phyloP scores from a whole-genome alignment of 768 basidiomycete genomes.

The Sporobolomyces pararoseus region DNA sequence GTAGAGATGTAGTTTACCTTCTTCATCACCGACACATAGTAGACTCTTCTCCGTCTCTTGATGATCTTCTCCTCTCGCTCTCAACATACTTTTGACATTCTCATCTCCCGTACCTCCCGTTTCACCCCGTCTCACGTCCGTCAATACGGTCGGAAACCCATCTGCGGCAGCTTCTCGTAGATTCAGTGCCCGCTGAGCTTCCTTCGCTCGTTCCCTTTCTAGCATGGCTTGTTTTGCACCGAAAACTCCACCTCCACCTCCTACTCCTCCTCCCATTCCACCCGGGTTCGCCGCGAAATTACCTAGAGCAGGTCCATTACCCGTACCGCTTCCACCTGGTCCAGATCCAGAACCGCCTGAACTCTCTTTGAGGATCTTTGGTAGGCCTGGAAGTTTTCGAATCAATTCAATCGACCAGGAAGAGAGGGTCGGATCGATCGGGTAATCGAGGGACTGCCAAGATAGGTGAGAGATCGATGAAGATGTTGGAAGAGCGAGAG shows the following conservation, averaged over 20 bases:
- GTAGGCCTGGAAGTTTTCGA: slow-evolving; percentile 17
- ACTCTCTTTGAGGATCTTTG: slow-evolving; percentile 20
- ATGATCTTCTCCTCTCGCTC: neutral
- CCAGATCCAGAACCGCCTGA: neutral
- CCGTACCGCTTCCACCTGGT: neutral
- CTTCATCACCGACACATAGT: slow-evolving; percentile 19
- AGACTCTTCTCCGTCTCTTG: slow-evolving; percentile 16
- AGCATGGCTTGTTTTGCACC: slow-evolving; percentile 42
- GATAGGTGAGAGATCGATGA: slow-evolving; percentile 12
- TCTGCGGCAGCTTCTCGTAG: neutral
- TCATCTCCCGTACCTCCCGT: neutral
- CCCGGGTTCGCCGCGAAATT: neutral
- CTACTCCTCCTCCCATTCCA: neutral
- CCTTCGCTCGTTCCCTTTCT: slow-evolving; percentile 37
- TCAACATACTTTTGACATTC: neutral
- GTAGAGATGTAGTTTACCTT: slow-evolving; percentile 34
- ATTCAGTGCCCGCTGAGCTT: slow-evolving; percentile 31
- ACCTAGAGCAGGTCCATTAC: neutral
- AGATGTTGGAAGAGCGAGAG: neutral
- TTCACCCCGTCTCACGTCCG: neutral
- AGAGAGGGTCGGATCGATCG: neutral
- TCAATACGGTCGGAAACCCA: slow-evolving; percentile 19
- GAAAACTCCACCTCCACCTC: slow-evolving; percentile 24
- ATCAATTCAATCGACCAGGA: slow-evolving; percentile 20
- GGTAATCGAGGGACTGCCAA: slow-evolving; percentile 22